phyloP scores from a whole-genome alignment of 179 eudicot species.

The Carnegiea gigantea region DNA sequence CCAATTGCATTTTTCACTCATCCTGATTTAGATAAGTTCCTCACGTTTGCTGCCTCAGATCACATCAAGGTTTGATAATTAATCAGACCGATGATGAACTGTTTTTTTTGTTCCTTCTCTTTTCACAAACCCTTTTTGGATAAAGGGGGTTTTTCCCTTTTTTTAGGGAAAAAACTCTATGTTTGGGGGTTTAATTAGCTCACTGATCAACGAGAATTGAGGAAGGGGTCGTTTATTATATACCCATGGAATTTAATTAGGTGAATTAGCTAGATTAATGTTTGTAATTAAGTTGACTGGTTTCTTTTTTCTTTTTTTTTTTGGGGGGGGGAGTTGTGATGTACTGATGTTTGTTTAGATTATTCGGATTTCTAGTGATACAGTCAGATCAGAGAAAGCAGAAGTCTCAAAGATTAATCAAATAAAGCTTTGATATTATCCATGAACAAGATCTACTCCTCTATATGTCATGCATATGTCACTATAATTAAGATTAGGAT shows the following conservation, averaged over 20 bases:
- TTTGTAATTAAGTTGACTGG: neutral
- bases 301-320: neutral
- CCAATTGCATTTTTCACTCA: constrained; percentile 38
- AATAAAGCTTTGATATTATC: too few relatives aligned
- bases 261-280: neutral
- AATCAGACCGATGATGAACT: neutral
- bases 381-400: constrained; percentile 27
- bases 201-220: constrained; percentile 17
- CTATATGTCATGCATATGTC: neutral
- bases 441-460: too few relatives aligned
- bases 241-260: neutral
- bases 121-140: constrained; percentile 18
- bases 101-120: neutral
- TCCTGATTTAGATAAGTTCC: constrained; percentile 42
- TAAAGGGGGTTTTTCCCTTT: constrained; percentile 8
- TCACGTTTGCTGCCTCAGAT: constrained; percentile 32
- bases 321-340: neutral
- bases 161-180: too few relatives aligned
- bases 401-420: constrained; percentile 11
- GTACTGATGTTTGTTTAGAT: neutral
- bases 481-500: neutral
- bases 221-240: constrained; percentile 17
- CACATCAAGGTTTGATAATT: constrained; percentile 37
- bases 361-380: constrained; percentile 9
- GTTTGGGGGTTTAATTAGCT: neutral